Base-by-base conservation (phyloP, 306 rosid genomes). In the Inga laurina region DNA sequence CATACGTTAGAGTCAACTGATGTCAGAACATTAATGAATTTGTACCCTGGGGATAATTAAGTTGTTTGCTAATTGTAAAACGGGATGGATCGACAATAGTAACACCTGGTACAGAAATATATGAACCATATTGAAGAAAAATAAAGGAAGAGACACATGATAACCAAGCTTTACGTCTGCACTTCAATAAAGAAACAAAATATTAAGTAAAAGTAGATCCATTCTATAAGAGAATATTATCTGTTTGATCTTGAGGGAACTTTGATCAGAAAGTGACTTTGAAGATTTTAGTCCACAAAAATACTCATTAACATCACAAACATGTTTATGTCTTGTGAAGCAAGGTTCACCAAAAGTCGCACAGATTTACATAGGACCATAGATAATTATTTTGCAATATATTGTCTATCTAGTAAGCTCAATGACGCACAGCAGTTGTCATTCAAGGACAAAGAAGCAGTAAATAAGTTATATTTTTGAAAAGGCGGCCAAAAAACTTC, bases 101-200 rank as follows among this genome's bases (percentile, higher is more conserved):
- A 82, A 70, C 34, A 44, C 70, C 67, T 61, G 16, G 34, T 64
- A 37, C 71, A 44, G 80, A 80, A 44, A 11, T 22, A 72, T 7
- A 44, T 10, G 30, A 22, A 44, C 15, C 21, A 43, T 21, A 22
- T 22, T 8, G 8, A 70, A 21, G 37, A n/a, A 70, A 10, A 22
- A n/a, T 70, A 43, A 41, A 41, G n/a, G 49, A 72, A n/a, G 18
- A 71, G 52, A n/a, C 18, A 69, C 30, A 69, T 24, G 52, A 75
- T 19, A 67, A 78, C 64, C 61, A 77, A 69, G 73, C 43, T 77
- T 67, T 67, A 78, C 78, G 72, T 72, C 39, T 44, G 49, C 82
- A 76, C 12, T 18, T 56, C 64, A 78, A 41, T 37, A 54, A 54
- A 72, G 12, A 44, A 52, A 77, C 79, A 74, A 10, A 24, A 19